A percentile compares a stretch with the other conserved stretches of the same genome.
phyloP scores from a whole-genome alignment of 345 rosid genomes.

The Excoecaria cochinchinensis region DNA sequence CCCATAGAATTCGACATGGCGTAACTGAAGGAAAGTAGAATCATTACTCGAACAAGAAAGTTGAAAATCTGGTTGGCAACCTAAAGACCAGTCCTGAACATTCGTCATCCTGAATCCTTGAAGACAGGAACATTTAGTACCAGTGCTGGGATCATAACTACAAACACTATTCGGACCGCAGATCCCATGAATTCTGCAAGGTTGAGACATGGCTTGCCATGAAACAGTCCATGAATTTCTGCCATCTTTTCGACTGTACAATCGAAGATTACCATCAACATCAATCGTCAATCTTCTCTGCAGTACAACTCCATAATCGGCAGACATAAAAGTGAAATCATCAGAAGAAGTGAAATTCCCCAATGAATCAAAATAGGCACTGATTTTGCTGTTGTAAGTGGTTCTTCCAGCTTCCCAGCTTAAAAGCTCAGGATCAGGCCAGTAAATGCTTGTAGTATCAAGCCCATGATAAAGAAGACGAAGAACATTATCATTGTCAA shows the following conservation, averaged over 20 bases:
- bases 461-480: constrained; percentile 30
- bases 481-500: constrained; percentile 34
- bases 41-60: constrained; percentile 14
- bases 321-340: background rate
- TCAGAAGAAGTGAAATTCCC: constrained; percentile 37
- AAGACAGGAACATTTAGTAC: constrained; percentile 32
- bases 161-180: constrained; percentile 39
- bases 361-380: constrained; percentile 17
- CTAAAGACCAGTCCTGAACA: constrained; percentile 25
- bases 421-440: constrained; percentile 26
- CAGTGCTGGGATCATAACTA: constrained; percentile 11
- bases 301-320: constrained; percentile 22
- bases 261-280: constrained; percentile 37
- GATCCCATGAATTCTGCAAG: constrained; percentile 32
- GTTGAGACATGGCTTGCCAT: constrained; percentile 26
- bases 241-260: constrained; percentile 23
- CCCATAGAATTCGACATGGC: constrained; percentile 35
- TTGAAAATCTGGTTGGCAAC: constrained; percentile 29
- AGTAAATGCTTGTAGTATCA: constrained; percentile 30
- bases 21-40: constrained; percentile 12
- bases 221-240: constrained; percentile 22
- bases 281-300: constrained; percentile 33
- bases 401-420: constrained; percentile 26
- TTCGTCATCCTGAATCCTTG: constrained; percentile 30
- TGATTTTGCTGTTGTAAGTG: constrained; percentile 22